Conservation (phyloP, 2,329 filamentous ascomycete genomes). For the Chrysoporthe deuterocubensis region DNA sequence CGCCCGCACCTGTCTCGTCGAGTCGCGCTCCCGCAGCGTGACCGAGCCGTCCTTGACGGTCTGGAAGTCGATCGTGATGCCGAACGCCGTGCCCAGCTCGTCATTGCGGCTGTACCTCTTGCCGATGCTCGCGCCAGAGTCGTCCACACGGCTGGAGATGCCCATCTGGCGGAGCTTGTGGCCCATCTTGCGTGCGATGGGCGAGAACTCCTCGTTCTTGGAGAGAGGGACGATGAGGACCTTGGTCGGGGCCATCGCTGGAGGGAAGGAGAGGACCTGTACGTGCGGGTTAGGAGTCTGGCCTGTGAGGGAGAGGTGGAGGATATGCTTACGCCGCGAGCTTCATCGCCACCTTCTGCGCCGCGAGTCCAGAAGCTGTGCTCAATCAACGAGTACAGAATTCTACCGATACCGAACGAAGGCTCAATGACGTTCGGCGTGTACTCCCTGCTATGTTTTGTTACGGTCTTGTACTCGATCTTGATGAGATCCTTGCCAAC, state of each 20-base stretch:
- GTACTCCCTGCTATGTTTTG: slow-evolving; percentile 86
- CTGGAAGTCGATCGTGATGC: slow-evolving; percentile 95
- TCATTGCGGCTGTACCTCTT: slow-evolving; percentile 95
- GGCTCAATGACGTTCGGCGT: slow-evolving; percentile 97
- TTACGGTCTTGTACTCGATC: slow-evolving; percentile 82
- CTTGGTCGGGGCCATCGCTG: slow-evolving; percentile 87
- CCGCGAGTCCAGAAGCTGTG: slow-evolving; percentile 91
- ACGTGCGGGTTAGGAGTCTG: slow-evolving; percentile 44
- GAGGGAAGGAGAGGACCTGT: slow-evolving; percentile 59
- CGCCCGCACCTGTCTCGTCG: slow-evolving; percentile 86
- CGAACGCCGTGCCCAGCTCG: slow-evolving; percentile 91
- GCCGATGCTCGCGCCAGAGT: slow-evolving; percentile 89
- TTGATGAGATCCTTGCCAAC: slow-evolving; percentile 78
- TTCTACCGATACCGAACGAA: slow-evolving; percentile 95
- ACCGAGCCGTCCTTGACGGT: slow-evolving; percentile 84
- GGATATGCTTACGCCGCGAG: slow-evolving; percentile 73
- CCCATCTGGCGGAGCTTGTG: slow-evolving; percentile 75
- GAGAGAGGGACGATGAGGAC: slow-evolving; percentile 91
- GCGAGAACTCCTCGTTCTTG: slow-evolving; percentile 77
- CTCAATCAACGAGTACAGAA: slow-evolving; percentile 90
- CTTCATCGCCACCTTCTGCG: slow-evolving; percentile 73
- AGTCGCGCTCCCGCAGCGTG: slow-evolving; percentile 89
- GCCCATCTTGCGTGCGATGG: slow-evolving; percentile 74
- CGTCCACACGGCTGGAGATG: slow-evolving; percentile 84
- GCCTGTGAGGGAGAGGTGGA: not conserved